Base-by-base conservation (phyloP, 139 green algal species). In the Chlorella sp. region DNA sequence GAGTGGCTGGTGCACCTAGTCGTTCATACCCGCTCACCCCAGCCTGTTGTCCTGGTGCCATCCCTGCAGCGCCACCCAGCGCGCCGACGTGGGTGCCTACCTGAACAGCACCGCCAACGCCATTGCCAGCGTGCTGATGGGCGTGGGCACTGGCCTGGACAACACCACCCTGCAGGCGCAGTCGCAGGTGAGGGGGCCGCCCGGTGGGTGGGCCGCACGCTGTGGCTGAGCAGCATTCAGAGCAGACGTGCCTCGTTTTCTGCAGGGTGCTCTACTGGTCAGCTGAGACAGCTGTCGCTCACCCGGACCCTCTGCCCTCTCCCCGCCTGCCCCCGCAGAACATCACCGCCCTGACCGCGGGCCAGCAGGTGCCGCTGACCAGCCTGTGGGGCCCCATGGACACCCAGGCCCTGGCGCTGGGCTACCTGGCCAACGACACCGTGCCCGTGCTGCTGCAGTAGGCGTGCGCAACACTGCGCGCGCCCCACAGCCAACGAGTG, bases 61-160 rank as follows among this genome's bases (percentile, higher is more conserved):
- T 69, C 63, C 28, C 28, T 69, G 63, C 63, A 69, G 65, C 65
- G 65, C 65, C 65, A 21, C n/a, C 65, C n/a, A 72, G 65, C 65
- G 65, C 30, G 20, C 65, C 65, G 32, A 34, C 32, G 65, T 72
- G 30, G 65, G 65, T 26, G 65, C 30, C 65, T 72, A 72, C 65
- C 65, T 72, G 21, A 72, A 72, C 65, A 72, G 21, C 65, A 72
- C 65, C 32, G 13, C 65, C 30, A 72, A 39, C 65, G n/a, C 36
- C 15, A 72, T 72, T 12, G 65, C 65, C 65, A 4, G 15, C 3
- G n/a, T 72, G 30, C 65, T 72, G 60, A 34, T 23, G 5, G 1
- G 21, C 11, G 60, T 68, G 60, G 25, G 60, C 60, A 60, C 51
- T 2, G 51, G 18, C 12, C 12, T 15, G 2, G 21, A 60, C 51